Percentiles rank a stretch among this genome's conserved stretches.
Conservation (phyloP, 768 basidiomycete genomes). For the Lactarius indigo region DNA sequence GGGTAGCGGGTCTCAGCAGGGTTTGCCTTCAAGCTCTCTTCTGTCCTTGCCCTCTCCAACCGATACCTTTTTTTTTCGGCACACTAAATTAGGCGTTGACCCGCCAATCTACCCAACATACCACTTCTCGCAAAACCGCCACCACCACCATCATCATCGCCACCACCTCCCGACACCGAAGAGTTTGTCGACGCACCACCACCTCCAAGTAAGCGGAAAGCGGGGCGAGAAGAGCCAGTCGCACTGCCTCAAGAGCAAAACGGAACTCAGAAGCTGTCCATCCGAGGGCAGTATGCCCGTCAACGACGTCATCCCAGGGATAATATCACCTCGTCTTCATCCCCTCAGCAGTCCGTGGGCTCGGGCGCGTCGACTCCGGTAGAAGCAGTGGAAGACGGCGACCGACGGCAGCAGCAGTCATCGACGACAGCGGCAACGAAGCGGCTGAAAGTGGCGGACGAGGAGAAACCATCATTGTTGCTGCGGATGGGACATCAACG, state of each 20-base stretch:
- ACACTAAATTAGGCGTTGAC: too few relatives aligned
- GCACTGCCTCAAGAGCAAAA: background rate
- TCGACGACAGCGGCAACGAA: background rate
- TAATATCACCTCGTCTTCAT: background rate
- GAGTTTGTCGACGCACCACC: background rate
- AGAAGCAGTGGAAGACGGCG: background rate
- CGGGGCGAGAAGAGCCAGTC: background rate
- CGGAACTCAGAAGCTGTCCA: constrained; percentile 8
- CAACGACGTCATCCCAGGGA: constrained; percentile 12
- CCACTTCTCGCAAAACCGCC: constrained; percentile 9
- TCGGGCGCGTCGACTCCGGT: constrained; percentile 4
- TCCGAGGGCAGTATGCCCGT: constrained; percentile 15
- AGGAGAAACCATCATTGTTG: constrained; percentile 16
- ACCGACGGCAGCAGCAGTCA: background rate
- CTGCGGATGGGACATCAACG: constrained; percentile 15
- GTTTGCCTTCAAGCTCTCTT: constrained; percentile 18
- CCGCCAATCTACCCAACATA: too few relatives aligned
- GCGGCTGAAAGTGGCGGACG: constrained; percentile 12
- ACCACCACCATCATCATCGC: background rate
- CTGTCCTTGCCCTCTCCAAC: background rate
- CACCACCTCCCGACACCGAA: background rate
- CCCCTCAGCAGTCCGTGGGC: background rate
- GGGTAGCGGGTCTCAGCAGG: constrained; percentile 25
- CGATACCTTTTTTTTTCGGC: background rate
- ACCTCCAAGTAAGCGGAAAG: background rate